A percentile compares a stretch with the other conserved stretches of the same genome.
Conservation (phyloP, 75 land plant species). For the Larix kaempferi region DNA sequence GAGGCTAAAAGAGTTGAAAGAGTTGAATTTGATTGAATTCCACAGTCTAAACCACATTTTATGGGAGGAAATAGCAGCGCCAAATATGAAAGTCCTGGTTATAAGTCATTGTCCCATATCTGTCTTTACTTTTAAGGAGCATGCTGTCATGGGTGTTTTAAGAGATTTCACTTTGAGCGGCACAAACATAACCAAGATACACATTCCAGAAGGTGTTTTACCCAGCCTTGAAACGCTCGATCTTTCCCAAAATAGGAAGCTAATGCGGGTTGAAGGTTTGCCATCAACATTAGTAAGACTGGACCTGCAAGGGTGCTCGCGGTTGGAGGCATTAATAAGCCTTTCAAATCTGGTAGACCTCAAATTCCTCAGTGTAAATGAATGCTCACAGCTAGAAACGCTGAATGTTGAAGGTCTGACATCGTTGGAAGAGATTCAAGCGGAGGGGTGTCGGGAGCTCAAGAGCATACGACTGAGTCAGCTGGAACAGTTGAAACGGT, state of each 20-base stretch:
- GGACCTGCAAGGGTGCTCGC: not conserved
- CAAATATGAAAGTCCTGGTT: not conserved
- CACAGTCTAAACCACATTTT: no score
- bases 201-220: not conserved
- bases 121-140: no score
- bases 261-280: not conserved
- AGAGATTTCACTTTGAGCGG: not conserved
- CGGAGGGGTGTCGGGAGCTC: not conserved
- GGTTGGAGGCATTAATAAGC: not conserved
- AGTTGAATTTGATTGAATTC: no score
- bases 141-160: not conserved
- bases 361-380: no score
- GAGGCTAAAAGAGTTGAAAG: not conserved
- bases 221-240: not conserved
- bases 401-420: no score
- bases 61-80: not conserved
- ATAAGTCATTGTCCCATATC: not conserved
- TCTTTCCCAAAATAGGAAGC: not conserved
- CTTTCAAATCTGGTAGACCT: no score
- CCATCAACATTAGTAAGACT: not conserved
- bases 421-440: no score
- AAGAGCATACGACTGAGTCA: no score
- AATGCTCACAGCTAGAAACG: no score
- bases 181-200: not conserved
- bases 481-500: no score